Evolutionary conservation across 352 stramenopile genomes (phyloP).

Genomic region (Phytophthora sansomeana): DNA sequence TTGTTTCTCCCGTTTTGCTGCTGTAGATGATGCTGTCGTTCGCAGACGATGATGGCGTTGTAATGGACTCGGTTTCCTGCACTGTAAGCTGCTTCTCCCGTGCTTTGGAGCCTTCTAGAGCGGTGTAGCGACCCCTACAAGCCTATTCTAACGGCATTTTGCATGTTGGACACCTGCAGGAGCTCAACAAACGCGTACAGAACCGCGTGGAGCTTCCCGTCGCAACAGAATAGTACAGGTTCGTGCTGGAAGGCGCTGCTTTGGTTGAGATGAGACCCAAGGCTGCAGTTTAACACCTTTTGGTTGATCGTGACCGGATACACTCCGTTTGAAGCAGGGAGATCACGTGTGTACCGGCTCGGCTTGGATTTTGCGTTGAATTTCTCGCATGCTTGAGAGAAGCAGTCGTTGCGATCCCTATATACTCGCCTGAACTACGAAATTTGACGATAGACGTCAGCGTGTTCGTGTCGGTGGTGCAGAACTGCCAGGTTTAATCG

Average conservation of each 20-base stretch:
- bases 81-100: slow-evolving; percentile 38
- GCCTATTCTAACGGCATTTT: slow-evolving; percentile 10
- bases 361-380: slow-evolving; percentile 96
- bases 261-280: neutral
- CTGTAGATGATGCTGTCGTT: slow-evolving; percentile 81
- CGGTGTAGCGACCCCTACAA: slow-evolving; percentile 11
- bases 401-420: slow-evolving; percentile 94
- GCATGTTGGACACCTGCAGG: slow-evolving; percentile 38
- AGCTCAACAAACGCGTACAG: slow-evolving; percentile 71
- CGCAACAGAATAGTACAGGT: slow-evolving; percentile 73
- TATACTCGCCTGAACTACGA: slow-evolving; percentile 92
- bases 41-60: slow-evolving; percentile 68
- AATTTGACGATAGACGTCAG: slow-evolving; percentile 95
- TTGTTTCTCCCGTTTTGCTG: no score
- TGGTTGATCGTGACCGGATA: slow-evolving; percentile 30
- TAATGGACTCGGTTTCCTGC: slow-evolving; percentile 65
- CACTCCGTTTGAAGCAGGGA: slow-evolving; percentile 65
- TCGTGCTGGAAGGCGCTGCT: slow-evolving; percentile 14
- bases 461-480: slow-evolving; percentile 95
- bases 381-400: slow-evolving; percentile 97
- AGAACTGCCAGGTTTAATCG: slow-evolving; percentile 91
- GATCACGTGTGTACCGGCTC: slow-evolving; percentile 96
- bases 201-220: slow-evolving; percentile 78
- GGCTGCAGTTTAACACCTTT: neutral
- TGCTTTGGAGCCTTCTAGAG: neutral